Evolutionary conservation across 805 yeast genomes (phyloP), one percentile per base, ranked within the genome.

Genomic region (Schizosaccharomyces japonicus): DNA sequence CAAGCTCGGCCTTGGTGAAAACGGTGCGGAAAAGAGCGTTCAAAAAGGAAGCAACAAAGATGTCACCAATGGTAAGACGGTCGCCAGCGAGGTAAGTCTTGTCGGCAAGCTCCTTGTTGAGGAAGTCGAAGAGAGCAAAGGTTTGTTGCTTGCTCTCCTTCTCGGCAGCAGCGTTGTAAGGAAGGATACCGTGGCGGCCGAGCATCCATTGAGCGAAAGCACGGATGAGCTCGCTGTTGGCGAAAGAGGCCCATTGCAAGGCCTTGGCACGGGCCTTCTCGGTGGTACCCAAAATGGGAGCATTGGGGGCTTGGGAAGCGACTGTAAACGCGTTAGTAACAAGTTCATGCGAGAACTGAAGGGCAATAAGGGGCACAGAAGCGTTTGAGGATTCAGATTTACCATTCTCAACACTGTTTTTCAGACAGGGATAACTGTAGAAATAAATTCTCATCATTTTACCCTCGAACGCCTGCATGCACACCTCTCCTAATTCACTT

Each of bases 201-300:
- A 61, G 60, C 64, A 81, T 73, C 53, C 73, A 72, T 33, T 53
- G 56, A 50, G 71, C 70, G 47, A 69, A 55, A 50, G 63, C 56
- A 44, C 66, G 57, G 54, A 78, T 60, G 50, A 79, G 55, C 56
- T 85, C 94, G 55, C 72, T 57, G 69, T 78, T 81, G 61, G 75
- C 68, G 55, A 80, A 66, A 2, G 94, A 80, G 61, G 76, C 57
- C 92, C 93, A 84, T 65, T 68, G 75, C 55, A 84, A 61, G 57
- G 83, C 67, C 56, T 63, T 63, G 51, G 80, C 82, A 59, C 73
- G 68, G 57, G 80, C 81, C 54, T 66, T 64, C 53, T 71, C 63
- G 61, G 68, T 68, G 62, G 73, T 71, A 57, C 95, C 95, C 54
- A 74, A 66, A 53, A 78, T 68, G 54, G 64, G 65, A 49, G 63